These are phyloP conservation scores for Pascua guehoae DNA, from an alignment of 1,284 basidiomycete species.

Conservation along the genomic window DNA sequence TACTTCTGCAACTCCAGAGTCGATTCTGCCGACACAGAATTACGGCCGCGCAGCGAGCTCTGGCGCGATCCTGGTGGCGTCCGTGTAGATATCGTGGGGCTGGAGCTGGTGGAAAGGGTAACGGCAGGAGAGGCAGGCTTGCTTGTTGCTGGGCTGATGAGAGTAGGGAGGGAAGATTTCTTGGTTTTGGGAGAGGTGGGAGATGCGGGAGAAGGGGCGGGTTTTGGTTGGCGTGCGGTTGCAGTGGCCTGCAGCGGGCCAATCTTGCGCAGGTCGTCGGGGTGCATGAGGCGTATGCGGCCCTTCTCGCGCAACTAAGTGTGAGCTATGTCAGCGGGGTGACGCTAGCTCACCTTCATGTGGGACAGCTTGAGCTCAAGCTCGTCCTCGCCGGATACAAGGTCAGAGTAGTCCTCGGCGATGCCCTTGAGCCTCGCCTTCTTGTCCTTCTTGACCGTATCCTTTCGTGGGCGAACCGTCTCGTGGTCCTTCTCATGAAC, in stretches of 20 bases:
- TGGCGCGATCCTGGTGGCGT: slow-evolving; percentile 38
- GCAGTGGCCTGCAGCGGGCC: slow-evolving; percentile 53
- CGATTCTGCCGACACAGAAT: slow-evolving; percentile 11
- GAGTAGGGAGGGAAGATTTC: not conserved
- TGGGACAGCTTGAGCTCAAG: slow-evolving; percentile 83
- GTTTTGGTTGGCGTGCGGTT: not conserved
- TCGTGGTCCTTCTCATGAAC: slow-evolving; percentile 28
- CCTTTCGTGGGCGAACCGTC: slow-evolving; percentile 29
- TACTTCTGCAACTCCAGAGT: slow-evolving; percentile 65
- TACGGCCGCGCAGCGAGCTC: slow-evolving; percentile 29
- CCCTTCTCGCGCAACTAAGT: slow-evolving; percentile 59
- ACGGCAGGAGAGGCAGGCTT: not conserved
- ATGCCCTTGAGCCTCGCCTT: slow-evolving; percentile 3
- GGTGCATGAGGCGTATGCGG: slow-evolving; percentile 73
- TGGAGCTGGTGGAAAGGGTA: not conserved
- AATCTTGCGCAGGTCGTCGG: slow-evolving; percentile 63
- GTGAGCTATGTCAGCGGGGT: not conserved
- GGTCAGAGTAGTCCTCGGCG: slow-evolving; percentile 81
- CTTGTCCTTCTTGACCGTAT: slow-evolving; percentile 1
- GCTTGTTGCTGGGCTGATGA: slow-evolving; percentile 1
- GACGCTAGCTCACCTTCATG: slow-evolving; percentile 60
- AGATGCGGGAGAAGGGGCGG: not conserved
- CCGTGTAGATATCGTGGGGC: slow-evolving; percentile 10
- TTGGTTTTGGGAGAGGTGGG: not conserved
- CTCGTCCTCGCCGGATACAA: slow-evolving; percentile 74